phyloP scores from a whole-genome alignment of 2,329 filamentous ascomycete species.

The Macrophomina phaseolina region DNA sequence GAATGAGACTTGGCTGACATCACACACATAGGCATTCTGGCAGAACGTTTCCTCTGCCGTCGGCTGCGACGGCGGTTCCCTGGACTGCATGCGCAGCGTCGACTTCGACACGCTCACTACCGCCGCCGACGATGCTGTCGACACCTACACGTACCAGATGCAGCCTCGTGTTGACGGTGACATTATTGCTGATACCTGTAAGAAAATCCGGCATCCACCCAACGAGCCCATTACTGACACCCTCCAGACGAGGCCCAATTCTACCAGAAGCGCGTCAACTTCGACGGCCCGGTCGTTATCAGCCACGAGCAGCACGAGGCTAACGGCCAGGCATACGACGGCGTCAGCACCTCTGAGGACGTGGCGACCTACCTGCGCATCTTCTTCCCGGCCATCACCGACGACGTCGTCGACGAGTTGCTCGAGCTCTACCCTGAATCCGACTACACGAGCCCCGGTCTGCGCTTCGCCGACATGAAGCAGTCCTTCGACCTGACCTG shows the following conservation, averaged over 20 bases:
- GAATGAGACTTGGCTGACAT: not conserved
- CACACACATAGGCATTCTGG: constrained; percentile 34
- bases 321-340: constrained; percentile 38
- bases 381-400: constrained; percentile 45
- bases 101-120: constrained; percentile 39
- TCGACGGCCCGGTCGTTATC: constrained; percentile 43
- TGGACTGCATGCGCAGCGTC: constrained; percentile 40
- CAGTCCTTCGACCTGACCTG: constrained; percentile 44
- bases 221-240: not conserved
- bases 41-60: constrained; percentile 41
- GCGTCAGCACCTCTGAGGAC: constrained; percentile 42
- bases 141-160: constrained; percentile 41
- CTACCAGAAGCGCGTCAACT: constrained; percentile 46
- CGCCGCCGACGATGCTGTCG: constrained; percentile 35
- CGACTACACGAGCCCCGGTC: constrained; percentile 43
- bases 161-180: constrained; percentile 47
- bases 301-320: constrained; percentile 45
- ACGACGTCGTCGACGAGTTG: constrained; percentile 39
- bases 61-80: constrained; percentile 38
- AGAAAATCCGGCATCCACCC: not conserved
- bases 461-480: constrained; percentile 46
- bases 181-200: constrained; percentile 42
- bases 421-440: constrained; percentile 41
- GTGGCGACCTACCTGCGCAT: constrained; percentile 38
- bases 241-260: constrained; percentile 40